Percentiles rank a stretch among this genome's conserved stretches.
These are phyloP conservation scores for Verbena officinalis DNA, from an alignment of 257 asterid genomes.

Conservation along the genomic window DNA sequence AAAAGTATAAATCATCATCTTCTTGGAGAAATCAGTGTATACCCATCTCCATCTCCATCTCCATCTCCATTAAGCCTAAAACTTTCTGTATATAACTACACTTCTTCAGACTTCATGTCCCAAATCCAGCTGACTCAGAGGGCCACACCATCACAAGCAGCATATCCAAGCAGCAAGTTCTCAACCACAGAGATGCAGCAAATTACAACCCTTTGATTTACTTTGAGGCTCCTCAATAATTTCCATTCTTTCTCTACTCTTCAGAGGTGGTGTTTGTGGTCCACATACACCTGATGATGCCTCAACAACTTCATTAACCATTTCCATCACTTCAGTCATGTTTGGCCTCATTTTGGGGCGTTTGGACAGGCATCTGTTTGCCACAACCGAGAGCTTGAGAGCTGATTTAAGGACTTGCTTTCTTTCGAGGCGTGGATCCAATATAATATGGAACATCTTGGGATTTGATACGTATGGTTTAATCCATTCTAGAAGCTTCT, in stretches of 20 bases:
- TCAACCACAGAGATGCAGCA: not conserved
- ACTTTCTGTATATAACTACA: too few relatives aligned
- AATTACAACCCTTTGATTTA: not conserved
- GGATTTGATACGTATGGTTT: constrained; percentile 63
- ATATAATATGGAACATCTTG: constrained; percentile 61
- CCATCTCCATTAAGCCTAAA: too few relatives aligned
- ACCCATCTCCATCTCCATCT: too few relatives aligned
- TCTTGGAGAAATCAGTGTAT: not conserved
- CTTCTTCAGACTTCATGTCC: too few relatives aligned
- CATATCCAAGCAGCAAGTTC: not conserved
- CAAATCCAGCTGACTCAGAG: too few relatives aligned
- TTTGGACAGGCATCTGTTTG: constrained; percentile 75
- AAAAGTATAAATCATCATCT: not conserved
- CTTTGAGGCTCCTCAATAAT: not conserved
- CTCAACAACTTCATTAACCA: constrained; percentile 33
- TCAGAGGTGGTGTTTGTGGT: not conserved
- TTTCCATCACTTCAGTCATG: constrained; percentile 36
- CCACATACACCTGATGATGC: not conserved
- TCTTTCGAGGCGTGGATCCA: constrained; percentile 72
- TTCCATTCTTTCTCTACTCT: not conserved
- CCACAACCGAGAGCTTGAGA: constrained; percentile 63
- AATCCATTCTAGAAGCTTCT: constrained; percentile 81
- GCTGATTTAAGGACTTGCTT: constrained; percentile 56
- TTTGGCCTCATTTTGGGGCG: constrained; percentile 65
- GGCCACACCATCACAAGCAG: too few relatives aligned